Percentiles rank a stretch among this genome's conserved stretches.
These are phyloP conservation scores for Hypoxylon sp. DNA, from an alignment of 2,329 filamentous ascomycete species.

Conservation along the genomic window DNA sequence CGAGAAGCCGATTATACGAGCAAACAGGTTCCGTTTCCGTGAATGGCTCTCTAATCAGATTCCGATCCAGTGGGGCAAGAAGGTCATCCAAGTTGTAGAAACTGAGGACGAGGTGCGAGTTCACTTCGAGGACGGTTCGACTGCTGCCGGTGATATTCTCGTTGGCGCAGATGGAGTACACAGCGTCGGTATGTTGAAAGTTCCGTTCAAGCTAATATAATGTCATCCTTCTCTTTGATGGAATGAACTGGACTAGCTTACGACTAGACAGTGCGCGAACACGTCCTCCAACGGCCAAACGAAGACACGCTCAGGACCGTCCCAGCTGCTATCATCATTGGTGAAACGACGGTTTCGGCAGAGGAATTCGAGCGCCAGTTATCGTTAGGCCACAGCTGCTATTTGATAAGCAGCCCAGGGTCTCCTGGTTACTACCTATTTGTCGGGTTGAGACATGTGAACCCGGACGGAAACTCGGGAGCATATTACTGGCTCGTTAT, in stretches of 20 bases:
- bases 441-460: conserved; percentile 43
- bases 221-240: background rate
- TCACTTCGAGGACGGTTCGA: conserved; percentile 48
- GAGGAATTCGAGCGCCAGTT: conserved; percentile 48
- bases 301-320: conserved; percentile 39
- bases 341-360: conserved; percentile 45
- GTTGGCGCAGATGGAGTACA: conserved; percentile 50
- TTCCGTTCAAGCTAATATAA: background rate
- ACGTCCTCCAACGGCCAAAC: conserved; percentile 41
- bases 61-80: conserved; percentile 49
- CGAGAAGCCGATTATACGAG: conserved; percentile 36
- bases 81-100: conserved; percentile 39
- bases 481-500: conserved; percentile 47
- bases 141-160: conserved; percentile 46
- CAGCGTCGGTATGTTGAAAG: conserved; percentile 43
- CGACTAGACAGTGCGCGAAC: conserved; percentile 40
- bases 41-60: conserved; percentile 48
- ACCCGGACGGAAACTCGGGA: conserved; percentile 41
- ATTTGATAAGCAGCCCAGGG: conserved; percentile 15
- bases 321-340: conserved; percentile 42
- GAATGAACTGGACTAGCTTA: conserved; percentile 4
- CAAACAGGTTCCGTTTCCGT: conserved; percentile 45
- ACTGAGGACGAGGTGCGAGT: conserved; percentile 34
- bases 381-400: conserved; percentile 47
- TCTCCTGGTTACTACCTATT: conserved; percentile 36